These are phyloP conservation scores for Neltuma alba DNA, from an alignment of 306 rosid species.

Conservation along the genomic window DNA sequence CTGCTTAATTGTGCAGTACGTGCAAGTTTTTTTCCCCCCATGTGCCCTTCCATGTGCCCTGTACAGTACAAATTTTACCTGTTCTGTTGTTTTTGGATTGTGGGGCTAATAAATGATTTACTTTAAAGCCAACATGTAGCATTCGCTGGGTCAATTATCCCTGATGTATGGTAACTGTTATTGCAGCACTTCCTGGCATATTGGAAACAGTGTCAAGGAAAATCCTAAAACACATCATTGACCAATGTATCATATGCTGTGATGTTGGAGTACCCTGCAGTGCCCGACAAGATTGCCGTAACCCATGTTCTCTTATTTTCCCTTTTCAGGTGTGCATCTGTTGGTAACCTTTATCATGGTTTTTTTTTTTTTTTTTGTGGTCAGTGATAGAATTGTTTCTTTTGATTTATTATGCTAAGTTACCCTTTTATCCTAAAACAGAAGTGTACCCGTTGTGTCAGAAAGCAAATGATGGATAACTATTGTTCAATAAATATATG, in stretches of 20 bases:
- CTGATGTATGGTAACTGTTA: conserved; percentile 36
- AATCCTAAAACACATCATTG: conserved; percentile 80
- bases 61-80: conserved; percentile 6
- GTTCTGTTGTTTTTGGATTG: not conserved
- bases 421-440: not conserved
- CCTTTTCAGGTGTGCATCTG: conserved; percentile 83
- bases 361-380: not conserved
- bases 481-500: not conserved
- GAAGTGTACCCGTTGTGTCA: conserved; percentile 2
- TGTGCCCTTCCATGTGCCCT: conserved; percentile 13
- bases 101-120: not conserved
- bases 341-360: not conserved
- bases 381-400: not conserved
- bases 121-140: conserved; percentile 24
- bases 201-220: conserved; percentile 73
- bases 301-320: conserved; percentile 90
- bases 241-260: conserved; percentile 92
- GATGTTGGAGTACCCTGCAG: conserved; percentile 90
- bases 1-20: conserved; percentile 5
- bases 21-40: conserved; percentile 6
- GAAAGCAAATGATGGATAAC: not conserved
- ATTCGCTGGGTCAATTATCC: conserved; percentile 32
- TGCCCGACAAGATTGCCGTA: conserved; percentile 87
- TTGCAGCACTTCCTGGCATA: conserved; percentile 83
- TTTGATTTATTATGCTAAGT: conserved; percentile 8